A percentile compares a stretch with the other conserved stretches of the same genome.
These are phyloP conservation scores for Podospora comata DNA, from an alignment of 495 filamentous ascomycete genomes.

Conservation along the genomic window DNA sequence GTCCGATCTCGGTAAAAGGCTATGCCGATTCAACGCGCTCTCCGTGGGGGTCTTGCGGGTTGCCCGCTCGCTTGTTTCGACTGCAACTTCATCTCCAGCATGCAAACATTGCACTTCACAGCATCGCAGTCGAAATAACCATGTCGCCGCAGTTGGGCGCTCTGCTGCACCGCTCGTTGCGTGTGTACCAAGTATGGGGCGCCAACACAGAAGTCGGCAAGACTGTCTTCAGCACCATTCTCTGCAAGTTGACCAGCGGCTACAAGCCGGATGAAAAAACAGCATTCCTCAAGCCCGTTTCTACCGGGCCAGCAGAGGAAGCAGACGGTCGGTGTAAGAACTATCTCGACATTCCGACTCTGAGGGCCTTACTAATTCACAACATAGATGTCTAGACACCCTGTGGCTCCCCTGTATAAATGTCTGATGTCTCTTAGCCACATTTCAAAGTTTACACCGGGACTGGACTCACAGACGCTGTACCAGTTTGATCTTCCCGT, in stretches of 20 bases:
- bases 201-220: slow-evolving; percentile 81
- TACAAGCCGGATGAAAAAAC: slow-evolving; percentile 45
- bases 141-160: slow-evolving; percentile 31
- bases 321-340: slow-evolving; percentile 61
- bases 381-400: slow-evolving; percentile 4
- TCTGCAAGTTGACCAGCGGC: slow-evolving; percentile 57
- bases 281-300: slow-evolving; percentile 71
- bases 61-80: too few species aligned
- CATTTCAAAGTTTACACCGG: slow-evolving; percentile 51
- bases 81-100: not conserved
- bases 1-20: slow-evolving; percentile 12
- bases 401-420: not conserved
- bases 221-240: slow-evolving; percentile 67
- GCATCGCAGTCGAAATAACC: not conserved
- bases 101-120: not conserved
- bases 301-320: slow-evolving; percentile 63
- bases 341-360: not conserved
- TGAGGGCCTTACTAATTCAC: not conserved
- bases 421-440: slow-evolving; percentile 44
- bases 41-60: too few species aligned
- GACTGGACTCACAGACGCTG: slow-evolving; percentile 49
- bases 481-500: slow-evolving; percentile 68
- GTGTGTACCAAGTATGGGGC: slow-evolving; percentile 68
- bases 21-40: not conserved
- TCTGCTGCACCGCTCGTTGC: slow-evolving; percentile 59